Evolutionary conservation across 192 early-diverging fungal species (phyloP), one percentile per base, ranked within the genome.

Genomic region (Rhizophagus clarus): DNA sequence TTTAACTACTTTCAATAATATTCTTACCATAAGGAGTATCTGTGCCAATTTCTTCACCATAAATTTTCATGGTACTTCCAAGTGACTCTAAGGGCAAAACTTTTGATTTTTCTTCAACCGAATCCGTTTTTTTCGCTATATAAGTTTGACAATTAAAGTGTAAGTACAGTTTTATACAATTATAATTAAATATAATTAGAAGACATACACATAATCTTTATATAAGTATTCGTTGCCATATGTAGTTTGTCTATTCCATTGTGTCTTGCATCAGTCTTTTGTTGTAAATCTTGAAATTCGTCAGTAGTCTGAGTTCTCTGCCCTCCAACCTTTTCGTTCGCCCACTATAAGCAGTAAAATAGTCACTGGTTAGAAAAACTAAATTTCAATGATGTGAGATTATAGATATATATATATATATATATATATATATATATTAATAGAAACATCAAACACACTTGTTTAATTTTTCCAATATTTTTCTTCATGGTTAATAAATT

Each of bases 271-370:
- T 94, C 92, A 24, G 95, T 96, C 60, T 95, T 93, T 17, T 87
- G 78, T 83, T 95, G 89, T 62, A 97, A 85, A 14, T 90, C 84
- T 76, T 91, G 92, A 84, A 97, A 96, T 68, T 97, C 95, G 26
- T 96, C 95, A 76, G 89, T 89, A 34, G 91, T 91, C 71, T 93
- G 91, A 26, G 94, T 92, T 74, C 85, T 89, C 74, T 89, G 88
- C 28, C 87, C 82, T 26, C 95, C 95, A 60, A 96, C 83, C 69
- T 92, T 90, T 81, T 97, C 96, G 79, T 92, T 93, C n/a, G 93
- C 92, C 85, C 91, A 90, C 90, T 91, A 81, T 64, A 29, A 75
- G 62, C 15, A 7, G 26, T 11, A 28, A 15, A 15, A 15, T 29
- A 14, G 28, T 26, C 31, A 66, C 3, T 17, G 28, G 28, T 66